phyloP scores from a whole-genome alignment of 2,329 filamentous ascomycete species.

The Scedosporium apiospermum region DNA sequence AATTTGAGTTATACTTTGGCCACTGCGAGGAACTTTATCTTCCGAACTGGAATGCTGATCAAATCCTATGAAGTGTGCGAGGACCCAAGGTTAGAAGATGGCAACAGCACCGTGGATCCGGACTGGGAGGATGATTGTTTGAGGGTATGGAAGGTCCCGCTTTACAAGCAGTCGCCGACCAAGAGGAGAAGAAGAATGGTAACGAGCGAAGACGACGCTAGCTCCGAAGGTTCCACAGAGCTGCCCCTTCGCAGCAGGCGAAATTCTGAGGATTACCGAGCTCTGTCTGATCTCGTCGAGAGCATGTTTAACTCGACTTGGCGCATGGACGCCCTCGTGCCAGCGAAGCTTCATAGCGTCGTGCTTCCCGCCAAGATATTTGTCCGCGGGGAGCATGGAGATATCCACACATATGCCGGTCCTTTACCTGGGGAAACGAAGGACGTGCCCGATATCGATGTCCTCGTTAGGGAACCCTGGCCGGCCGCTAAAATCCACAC shows the following conservation, averaged over 20 bases:
- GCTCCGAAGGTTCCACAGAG: background rate
- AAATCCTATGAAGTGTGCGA: constrained; percentile 55
- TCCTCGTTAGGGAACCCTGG: constrained; percentile 70
- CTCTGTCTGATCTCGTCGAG: constrained; percentile 15
- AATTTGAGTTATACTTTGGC: constrained; percentile 76
- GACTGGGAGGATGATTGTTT: constrained; percentile 70
- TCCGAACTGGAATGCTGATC: constrained; percentile 74
- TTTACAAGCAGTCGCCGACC: constrained; percentile 26
- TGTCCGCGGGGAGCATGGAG: constrained; percentile 52
- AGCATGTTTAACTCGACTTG: constrained; percentile 35
- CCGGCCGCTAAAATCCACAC: constrained; percentile 54
- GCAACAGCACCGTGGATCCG: constrained; percentile 32
- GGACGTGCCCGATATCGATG: constrained; percentile 53
- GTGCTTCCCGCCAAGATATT: constrained; percentile 62
- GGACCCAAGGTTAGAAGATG: constrained; percentile 24
- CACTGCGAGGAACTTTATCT: constrained; percentile 76
- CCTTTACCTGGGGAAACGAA: constrained; percentile 41
- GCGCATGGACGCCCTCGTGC: constrained; percentile 59
- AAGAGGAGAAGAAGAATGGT: constrained; percentile 9
- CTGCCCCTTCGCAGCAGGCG: constrained; percentile 6
- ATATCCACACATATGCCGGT: constrained; percentile 60
- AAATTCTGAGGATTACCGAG: constrained; percentile 10
- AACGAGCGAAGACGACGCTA: constrained; percentile 6
- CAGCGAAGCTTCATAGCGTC: constrained; percentile 57
- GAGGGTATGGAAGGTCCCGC: constrained; percentile 73